Evolutionary conservation across 345 rosid genomes (phyloP).

Genomic region (Dovyalis caffra): DNA sequence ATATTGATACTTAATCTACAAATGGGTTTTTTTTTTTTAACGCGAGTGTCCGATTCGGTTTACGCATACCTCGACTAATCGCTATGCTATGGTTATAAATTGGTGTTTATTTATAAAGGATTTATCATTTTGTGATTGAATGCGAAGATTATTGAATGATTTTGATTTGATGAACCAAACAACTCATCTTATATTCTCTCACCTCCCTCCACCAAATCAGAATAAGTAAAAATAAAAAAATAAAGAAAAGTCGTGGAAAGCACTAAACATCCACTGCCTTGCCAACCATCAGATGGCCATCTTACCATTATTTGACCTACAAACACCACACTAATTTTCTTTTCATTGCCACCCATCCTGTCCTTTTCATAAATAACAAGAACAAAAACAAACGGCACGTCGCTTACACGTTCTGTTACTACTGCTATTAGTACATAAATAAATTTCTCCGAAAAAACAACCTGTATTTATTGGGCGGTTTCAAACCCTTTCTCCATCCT

Average conservation of each 20-base stretch:
- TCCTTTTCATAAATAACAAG: not conserved
- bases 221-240: not conserved
- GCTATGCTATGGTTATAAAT: too few species aligned
- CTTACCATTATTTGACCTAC: not conserved
- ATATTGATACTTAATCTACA: too few species aligned
- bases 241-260: not conserved
- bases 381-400: not conserved
- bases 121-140: too few species aligned
- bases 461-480: not conserved
- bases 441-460: not conserved
- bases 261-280: not conserved
- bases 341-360: not conserved
- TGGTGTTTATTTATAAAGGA: too few species aligned
- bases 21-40: too few species aligned
- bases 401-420: not conserved
- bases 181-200: too few species aligned
- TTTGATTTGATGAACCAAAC: too few species aligned
- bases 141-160: too few species aligned
- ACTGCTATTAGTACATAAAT: not conserved
- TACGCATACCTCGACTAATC: too few species aligned
- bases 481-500: not conserved
- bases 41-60: too few species aligned
- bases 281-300: not conserved
- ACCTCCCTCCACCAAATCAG: not conserved
- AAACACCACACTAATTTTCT: too few species aligned